Base-by-base conservation (phyloP, 768 basidiomycete species). In the Ramaria sp. region DNA sequence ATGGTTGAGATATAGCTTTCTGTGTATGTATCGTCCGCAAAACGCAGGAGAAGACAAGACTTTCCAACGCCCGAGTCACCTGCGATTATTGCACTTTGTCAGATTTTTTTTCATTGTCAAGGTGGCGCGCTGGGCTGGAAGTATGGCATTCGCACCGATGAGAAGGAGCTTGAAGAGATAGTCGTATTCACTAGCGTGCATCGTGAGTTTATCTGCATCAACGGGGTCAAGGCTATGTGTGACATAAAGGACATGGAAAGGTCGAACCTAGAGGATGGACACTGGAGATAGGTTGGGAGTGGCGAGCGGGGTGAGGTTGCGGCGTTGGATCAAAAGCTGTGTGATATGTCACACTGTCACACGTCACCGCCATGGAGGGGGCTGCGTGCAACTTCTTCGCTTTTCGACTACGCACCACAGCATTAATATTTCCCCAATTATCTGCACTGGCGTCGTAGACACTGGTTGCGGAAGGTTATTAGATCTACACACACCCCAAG, bases 1-100 rank as follows among this genome's bases (percentile, higher is more conserved):
- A 97, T 98, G 37, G 95, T 97, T 56, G 85, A 88, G 67, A 98
- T 94, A 71, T 95, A 97, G 62, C 88, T 91, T 68, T 95, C 92
- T 50, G 95, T 96, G 76, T 94, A 97, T 49, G 92, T 88, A 69
- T 97, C 95, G 71, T 98, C 95, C 58, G 88, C 88, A 64, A 92
- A 92, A 67, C 90, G 90, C 61, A 92, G 78, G 59, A 92, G 82
- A 61, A 92, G 74, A 72, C 89, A 92, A 47, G 94, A 97, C 85
- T 97, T 92, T 70, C 88, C 89, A 59, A 98, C 95, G 71, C 96
- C 95, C 62, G 89, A 91, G 74, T 93, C 87, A 56, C 89, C 56
- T 57, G 2, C 22, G 18, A 28, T 18, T 1, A 20, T 16, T 25
- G 24, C 4, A 22, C 1, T 39, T 43, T 22, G 48, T 43, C n/a